A percentile compares a stretch with the other conserved stretches of the same genome.
phyloP scores from a whole-genome alignment of 768 basidiomycete genomes.

The Dacryopinax primogenitus region DNA sequence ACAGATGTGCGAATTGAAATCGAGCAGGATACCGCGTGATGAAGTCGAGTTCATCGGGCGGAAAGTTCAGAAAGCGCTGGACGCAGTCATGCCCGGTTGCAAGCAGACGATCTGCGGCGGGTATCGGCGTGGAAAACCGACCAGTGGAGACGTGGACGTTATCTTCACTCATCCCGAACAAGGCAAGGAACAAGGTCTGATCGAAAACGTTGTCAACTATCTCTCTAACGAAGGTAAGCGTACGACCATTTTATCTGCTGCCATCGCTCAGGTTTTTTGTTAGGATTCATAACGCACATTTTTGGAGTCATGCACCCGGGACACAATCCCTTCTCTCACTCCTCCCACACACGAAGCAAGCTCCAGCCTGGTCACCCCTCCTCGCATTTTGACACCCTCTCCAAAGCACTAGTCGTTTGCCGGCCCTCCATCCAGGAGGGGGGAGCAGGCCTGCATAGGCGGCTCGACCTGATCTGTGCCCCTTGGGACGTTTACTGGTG shows the following conservation, averaged over 20 bases:
- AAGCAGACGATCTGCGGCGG: slow-evolving; percentile 69
- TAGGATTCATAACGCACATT: slow-evolving; percentile 15
- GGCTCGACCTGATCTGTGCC: slow-evolving; percentile 76
- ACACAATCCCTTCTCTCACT: slow-evolving; percentile 9
- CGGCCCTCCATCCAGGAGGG: slow-evolving; percentile 36
- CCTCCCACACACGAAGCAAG: slow-evolving; percentile 5
- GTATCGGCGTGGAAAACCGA: slow-evolving; percentile 74
- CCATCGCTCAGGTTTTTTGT: slow-evolving; percentile 8
- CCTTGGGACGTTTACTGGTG: slow-evolving; percentile 71
- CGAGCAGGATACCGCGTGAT: slow-evolving; percentile 48
- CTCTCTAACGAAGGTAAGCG: slow-evolving; percentile 10
- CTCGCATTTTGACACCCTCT: slow-evolving; percentile 64
- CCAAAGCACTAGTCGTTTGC: slow-evolving; percentile 76
- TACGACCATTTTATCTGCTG: slow-evolving; percentile 8
- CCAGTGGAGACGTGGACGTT: slow-evolving; percentile 81
- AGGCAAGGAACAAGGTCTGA: background rate
- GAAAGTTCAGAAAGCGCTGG: slow-evolving; percentile 54
- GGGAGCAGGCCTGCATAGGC: slow-evolving; percentile 39
- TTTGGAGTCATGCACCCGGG: slow-evolving; percentile 12
- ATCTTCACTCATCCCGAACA: slow-evolving; percentile 42
- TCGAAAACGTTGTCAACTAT: background rate
- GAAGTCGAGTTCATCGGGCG: slow-evolving; percentile 71
- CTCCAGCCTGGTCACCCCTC: slow-evolving; percentile 10
- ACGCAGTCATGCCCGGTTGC: slow-evolving; percentile 50
- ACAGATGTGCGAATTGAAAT: background rate